Base-by-base conservation (phyloP, 805 yeast species). In the Cyberlindnera petersonii region DNA sequence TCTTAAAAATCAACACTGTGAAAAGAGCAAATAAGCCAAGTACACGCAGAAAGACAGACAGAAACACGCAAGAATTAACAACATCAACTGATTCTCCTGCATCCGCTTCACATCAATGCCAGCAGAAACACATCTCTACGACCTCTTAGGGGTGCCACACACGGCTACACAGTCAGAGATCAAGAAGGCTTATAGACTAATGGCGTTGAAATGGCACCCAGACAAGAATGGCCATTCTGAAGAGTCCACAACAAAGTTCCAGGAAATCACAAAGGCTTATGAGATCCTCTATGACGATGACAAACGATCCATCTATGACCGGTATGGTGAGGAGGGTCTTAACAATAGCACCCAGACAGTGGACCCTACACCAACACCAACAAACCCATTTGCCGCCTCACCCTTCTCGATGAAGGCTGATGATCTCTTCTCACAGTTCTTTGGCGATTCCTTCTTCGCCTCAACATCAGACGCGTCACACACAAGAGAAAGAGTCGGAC, bases 221-320 rank as follows among this genome's bases (percentile, higher is more conserved):
- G 94, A 84, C 67, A 84, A 84, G 68, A 79, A 79, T 54, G 78
- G 85, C 45, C 56, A 52, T 31, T 72, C 81, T 9, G 83, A 82
- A 35, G 97, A 89, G 63, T 95, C 96, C 8, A 93, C 95, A 29
- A 96, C 87, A 60, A 86, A 83, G 68, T 89, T 89, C 65, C 91
- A 89, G 65, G 94, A 86, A 59, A 74, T 87, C 55, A 80, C 91
- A 2, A 76, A 75, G 47, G 96, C 97, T 3, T 77, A 91, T 62
- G 96, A 89, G 64, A 71, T 87, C 17, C 70, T 91, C 44, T 74
- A 83, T 17, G 96, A 89, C 59, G 68, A 79, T 11, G 80, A 87
- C 55, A 87, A 87, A 69, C 82, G 98, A 68, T 83, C 82, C 26
- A 54, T 82, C 4, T 91, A 91, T 60, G 98, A 93, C 65, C 77